A percentile compares a stretch with the other conserved stretches of the same genome.
phyloP scores from a whole-genome alignment of 176 grass and related monocot species.

The Alopecurus myosuroides region DNA sequence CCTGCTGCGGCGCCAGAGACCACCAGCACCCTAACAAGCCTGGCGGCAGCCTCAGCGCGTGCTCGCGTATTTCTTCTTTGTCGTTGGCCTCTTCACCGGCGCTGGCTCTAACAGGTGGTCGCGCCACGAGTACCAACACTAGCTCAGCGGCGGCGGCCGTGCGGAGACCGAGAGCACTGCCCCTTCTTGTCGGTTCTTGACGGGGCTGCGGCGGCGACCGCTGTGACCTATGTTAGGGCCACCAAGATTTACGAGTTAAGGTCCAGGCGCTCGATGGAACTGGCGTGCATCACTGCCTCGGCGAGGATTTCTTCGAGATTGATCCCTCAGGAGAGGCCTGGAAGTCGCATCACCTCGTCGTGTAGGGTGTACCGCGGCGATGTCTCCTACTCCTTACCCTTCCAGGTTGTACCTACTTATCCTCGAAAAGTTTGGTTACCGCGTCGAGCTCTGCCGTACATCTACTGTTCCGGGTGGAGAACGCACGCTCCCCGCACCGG shows the following conservation, averaged over 20 bases:
- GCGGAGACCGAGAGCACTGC: neutral
- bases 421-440: constrained; percentile 59
- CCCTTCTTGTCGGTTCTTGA: constrained; percentile 41
- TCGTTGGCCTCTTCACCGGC: constrained; percentile 30
- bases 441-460: constrained; percentile 47
- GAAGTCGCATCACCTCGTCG: no score
- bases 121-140: constrained; percentile 37
- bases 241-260: constrained; percentile 56
- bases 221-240: constrained; percentile 22
- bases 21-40: constrained; percentile 25
- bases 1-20: neutral
- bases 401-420: constrained; percentile 75
- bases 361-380: constrained; percentile 69
- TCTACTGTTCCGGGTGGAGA: constrained; percentile 29
- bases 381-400: constrained; percentile 73
- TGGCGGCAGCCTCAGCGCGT: constrained; percentile 18
- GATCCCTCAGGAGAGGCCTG: constrained; percentile 66
- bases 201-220: neutral
- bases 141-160: neutral
- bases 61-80: constrained; percentile 32
- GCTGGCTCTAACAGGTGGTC: constrained; percentile 3
- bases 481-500: constrained; percentile 43
- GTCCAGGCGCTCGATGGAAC: constrained; percentile 53
- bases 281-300: constrained; percentile 52
- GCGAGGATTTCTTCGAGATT: constrained; percentile 90